Percentiles rank a stretch among this genome's conserved stretches.
phyloP scores from a whole-genome alignment of 2,329 filamentous ascomycete genomes.

The Trichoderma sp. region DNA sequence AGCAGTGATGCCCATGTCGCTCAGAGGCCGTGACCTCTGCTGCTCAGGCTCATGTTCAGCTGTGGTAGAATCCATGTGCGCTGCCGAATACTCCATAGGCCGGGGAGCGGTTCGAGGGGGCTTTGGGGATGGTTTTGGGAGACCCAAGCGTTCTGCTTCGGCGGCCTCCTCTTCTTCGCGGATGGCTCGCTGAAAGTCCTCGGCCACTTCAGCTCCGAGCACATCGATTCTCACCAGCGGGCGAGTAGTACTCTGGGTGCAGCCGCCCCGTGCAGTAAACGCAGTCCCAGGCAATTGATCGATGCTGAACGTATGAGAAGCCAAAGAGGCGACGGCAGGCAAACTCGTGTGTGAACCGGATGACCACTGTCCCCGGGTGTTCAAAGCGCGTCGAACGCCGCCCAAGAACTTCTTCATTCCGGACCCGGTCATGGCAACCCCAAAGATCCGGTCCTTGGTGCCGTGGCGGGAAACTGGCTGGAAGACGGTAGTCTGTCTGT shows the following conservation, averaged over 20 bases:
- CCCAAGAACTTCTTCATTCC: conserved; percentile 86
- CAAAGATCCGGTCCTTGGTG: conserved; percentile 52
- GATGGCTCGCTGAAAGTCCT: conserved; percentile 77
- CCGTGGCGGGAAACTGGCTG: conserved; percentile 44
- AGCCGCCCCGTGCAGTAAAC: conserved; percentile 59
- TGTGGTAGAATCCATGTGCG: conserved; percentile 46
- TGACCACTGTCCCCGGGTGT: conserved; percentile 56
- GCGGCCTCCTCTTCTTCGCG: conserved; percentile 65
- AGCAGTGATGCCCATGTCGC: conserved; percentile 65
- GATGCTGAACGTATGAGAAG: conserved; percentile 56
- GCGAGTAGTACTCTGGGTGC: conserved; percentile 47
- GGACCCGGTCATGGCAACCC: conserved; percentile 65
- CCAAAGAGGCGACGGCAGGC: conserved; percentile 52
- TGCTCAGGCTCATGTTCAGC: conserved; percentile 42
- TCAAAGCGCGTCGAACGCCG: conserved; percentile 80
- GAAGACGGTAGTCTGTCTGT: conserved; percentile 59
- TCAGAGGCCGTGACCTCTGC: conserved; percentile 47
- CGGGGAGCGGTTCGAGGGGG: conserved; percentile 32
- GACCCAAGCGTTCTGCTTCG: conserved; percentile 36
- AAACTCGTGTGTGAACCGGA: conserved; percentile 52
- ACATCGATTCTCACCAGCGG: conserved; percentile 74
- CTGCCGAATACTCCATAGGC: conserved; percentile 48
- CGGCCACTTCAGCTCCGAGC: conserved; percentile 74
- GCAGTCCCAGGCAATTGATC: conserved; percentile 62
- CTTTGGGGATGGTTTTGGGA: conserved; percentile 31